Evolutionary conservation across 345 rosid species (phyloP).

Genomic region (Eutrema heterophyllum): DNA sequence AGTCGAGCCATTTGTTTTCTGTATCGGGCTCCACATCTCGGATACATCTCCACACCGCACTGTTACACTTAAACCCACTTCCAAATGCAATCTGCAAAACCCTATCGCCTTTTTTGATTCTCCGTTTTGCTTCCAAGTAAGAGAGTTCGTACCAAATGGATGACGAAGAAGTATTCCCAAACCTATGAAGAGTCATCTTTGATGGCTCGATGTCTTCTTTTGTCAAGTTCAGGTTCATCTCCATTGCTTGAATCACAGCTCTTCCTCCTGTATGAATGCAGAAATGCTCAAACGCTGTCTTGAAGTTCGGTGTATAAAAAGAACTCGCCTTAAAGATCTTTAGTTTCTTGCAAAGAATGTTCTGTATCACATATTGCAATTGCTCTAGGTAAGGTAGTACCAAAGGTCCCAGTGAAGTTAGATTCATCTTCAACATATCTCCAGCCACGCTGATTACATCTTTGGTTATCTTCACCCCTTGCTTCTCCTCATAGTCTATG

Average conservation of each 20-base stretch:
- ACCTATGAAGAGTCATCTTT: conserved; percentile 53
- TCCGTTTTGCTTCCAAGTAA: conserved; percentile 46
- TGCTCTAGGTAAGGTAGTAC: conserved; percentile 51
- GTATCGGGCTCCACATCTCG: conserved; percentile 17
- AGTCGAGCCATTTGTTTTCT: conserved; percentile 47
- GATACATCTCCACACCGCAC: conserved; percentile 56
- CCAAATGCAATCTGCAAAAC: conserved; percentile 71
- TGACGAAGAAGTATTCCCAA: conserved; percentile 60
- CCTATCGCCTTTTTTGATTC: conserved; percentile 43
- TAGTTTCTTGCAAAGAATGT: conserved; percentile 34
- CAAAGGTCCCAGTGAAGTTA: conserved; percentile 42
- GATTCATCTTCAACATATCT: conserved; percentile 42
- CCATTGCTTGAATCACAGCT: conserved; percentile 51
- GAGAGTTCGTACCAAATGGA: conserved; percentile 55
- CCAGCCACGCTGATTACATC: conserved; percentile 48
- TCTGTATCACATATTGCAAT: conserved; percentile 25
- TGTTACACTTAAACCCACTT: conserved; percentile 55
- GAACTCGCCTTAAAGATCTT: conserved; percentile 20
- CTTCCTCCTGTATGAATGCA: conserved; percentile 64
- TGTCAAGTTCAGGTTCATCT: conserved; percentile 39
- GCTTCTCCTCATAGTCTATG: conserved; percentile 42
- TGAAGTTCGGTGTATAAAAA: conserved; percentile 49
- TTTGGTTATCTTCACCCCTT: conserved; percentile 48
- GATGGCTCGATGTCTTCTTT: conserved; percentile 54
- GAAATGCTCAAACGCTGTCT: conserved; percentile 57